Evolutionary conservation across 1,284 basidiomycete species (phyloP), one percentile per base, ranked within the genome.

Genomic region (Mycena sp.): DNA sequence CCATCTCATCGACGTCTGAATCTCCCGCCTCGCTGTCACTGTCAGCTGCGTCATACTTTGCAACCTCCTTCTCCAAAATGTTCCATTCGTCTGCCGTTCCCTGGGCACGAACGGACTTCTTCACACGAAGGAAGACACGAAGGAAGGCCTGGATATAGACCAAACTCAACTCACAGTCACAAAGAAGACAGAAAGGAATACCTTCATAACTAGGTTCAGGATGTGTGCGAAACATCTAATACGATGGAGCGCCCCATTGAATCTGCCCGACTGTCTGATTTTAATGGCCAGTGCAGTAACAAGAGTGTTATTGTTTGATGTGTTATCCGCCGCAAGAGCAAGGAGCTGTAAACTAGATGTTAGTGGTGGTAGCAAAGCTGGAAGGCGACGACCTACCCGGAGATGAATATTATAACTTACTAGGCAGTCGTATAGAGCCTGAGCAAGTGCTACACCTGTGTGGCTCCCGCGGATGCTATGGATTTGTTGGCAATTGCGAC

Each of bases 241-340:
- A 35, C 32, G 32, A 32, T 60, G 50, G 37, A 54, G 52, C 17
- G 17, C 40, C 52, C n/a, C 52, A 44, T 44, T 41, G 51, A 53
- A 53, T 53, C 51, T 41, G 38, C 51, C 38, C 25, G 21, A 53
- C 50, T 16, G 38, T 41, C 50, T 37, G 38, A 52, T 40, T 52
- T 41, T 53, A 41, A 53, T 41, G 17, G 51, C 51, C 38, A 53
- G 51, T 29, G 51, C 51, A 53, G 37, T 30, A 53, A 53, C 37
- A 53, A 53, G 51, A 41, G 51, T 51, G 35, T 53, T 53, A 41
- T 53, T 53, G n/a, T 53, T 53, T 53, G 51, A 53, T 25, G 51
- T 25, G 19, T 54, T 54, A 44, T 54, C 52, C 2, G 52, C 52
- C 28, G 40, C 49, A 44, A 44, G 52, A 44, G 28, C 52, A 54